These are phyloP conservation scores for Meyerozyma elateridarum DNA, from an alignment of 1,139 yeast species.

Conservation along the genomic window DNA sequence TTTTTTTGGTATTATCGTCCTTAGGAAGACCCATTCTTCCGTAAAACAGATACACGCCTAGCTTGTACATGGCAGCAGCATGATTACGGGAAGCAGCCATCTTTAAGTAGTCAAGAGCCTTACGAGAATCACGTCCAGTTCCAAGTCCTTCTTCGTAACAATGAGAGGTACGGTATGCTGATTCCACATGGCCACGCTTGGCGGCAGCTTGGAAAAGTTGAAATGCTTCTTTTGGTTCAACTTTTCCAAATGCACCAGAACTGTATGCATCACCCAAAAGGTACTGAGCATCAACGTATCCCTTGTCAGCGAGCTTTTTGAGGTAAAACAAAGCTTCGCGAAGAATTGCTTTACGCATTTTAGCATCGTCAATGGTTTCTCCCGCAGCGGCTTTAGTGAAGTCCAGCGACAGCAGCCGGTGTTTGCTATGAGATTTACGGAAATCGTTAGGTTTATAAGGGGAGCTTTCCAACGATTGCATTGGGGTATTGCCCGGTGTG, in stretches of 20 bases:
- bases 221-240: constrained; percentile 78
- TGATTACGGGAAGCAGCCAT: constrained; percentile 90
- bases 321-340: constrained; percentile 75
- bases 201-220: constrained; percentile 81
- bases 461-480: constrained; percentile 21
- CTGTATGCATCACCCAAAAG: constrained; percentile 83
- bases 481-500: constrained; percentile 9
- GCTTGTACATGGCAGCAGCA: constrained; percentile 91
- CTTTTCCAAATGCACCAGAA: constrained; percentile 79
- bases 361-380: constrained; percentile 22
- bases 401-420: constrained; percentile 13
- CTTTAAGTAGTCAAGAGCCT: constrained; percentile 77
- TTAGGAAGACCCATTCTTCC: constrained; percentile 78
- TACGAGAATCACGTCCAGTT: constrained; percentile 80
- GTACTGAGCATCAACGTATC: constrained; percentile 88
- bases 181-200: constrained; percentile 86
- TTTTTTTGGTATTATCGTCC: constrained; percentile 66
- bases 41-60: constrained; percentile 82
- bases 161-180: constrained; percentile 85
- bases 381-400: constrained; percentile 9
- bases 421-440: constrained; percentile 13
- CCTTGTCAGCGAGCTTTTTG: constrained; percentile 70
- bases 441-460: constrained; percentile 15
- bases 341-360: constrained; percentile 46
- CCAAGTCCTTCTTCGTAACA: constrained; percentile 95